Evolutionary conservation across 352 stramenopile genomes (phyloP), one percentile per base, ranked within the genome.

Genomic region (Phytopythium mirpurense): DNA sequence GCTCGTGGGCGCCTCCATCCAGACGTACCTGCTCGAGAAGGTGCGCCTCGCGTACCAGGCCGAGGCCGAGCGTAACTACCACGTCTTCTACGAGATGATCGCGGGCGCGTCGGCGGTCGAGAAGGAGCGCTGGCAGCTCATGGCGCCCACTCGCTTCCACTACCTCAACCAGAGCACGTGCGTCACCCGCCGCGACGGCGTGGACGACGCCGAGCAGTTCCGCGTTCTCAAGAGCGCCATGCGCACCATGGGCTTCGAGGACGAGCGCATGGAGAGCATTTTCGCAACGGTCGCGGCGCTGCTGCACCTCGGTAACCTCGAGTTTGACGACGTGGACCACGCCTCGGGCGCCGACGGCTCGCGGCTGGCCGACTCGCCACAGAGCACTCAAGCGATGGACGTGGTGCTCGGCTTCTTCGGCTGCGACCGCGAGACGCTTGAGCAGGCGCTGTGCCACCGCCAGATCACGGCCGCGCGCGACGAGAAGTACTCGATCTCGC

Each of bases 61-160:
- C 44, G 78, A 77, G 0, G 85, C 81, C 38, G 88, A 96, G 41
- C 83, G 86, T 41, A 96, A 96, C 65, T 96, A 95, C 60, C 88
- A 96, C 63, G 89, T 97, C 53, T 95, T 96, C 43, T 97, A 97
- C 75, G 92, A 94, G 32, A 57, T 97, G 55, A 68, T 95, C 8
- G 74, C 80, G 1, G 83, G 82, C 48, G 86, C 83, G 18, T 67
- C 83, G 41, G 73, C 89, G 55, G 55, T 74, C n/a, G 45, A 94
- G 50, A 45, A 59, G 0, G 63, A 65, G 16, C 65, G 90, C 48
- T 56, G 94, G n/a, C 63, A 85, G 55, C 65, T 94, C 21, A 66
- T 77, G 55, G 18, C 64, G 0, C 67, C 78, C 15, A 57, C 80
- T 31, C 72, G 85, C 37, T 96, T 82, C 43, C 61, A 74, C 18